phyloP scores from a whole-genome alignment of 2,329 filamentous ascomycete genomes.

The Fusarium compactum region DNA sequence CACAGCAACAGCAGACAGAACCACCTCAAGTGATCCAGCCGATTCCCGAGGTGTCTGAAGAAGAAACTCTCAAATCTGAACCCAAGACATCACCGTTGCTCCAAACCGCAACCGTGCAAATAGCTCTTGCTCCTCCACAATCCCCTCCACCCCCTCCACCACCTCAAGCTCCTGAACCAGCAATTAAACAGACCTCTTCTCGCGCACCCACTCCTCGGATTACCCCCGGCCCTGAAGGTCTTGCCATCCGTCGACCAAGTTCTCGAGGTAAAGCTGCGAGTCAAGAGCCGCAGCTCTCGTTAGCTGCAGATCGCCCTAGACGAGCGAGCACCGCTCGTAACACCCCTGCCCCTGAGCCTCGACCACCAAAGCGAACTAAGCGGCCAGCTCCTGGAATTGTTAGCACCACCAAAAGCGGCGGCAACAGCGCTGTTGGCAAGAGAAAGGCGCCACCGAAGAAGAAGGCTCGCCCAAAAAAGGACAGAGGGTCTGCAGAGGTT shows the following conservation, averaged over 20 bases:
- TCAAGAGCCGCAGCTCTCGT: slow-evolving; percentile 62
- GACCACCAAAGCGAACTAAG: slow-evolving; percentile 70
- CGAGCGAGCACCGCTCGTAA: slow-evolving; percentile 69
- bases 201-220: slow-evolving; percentile 53
- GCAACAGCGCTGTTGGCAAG: slow-evolving; percentile 76
- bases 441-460: slow-evolving; percentile 77
- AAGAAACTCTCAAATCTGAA: slow-evolving; percentile 42
- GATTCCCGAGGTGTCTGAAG: slow-evolving; percentile 20
- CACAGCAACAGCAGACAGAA: slow-evolving; percentile 41
- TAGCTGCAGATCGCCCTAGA: slow-evolving; percentile 66
- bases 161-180: slow-evolving; percentile 37
- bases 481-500: slow-evolving; percentile 58
- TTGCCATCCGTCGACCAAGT: slow-evolving; percentile 58
- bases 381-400: slow-evolving; percentile 79
- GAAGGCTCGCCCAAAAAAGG: slow-evolving; percentile 67
- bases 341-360: slow-evolving; percentile 66
- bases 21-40: slow-evolving; percentile 6
- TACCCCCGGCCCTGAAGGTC: slow-evolving; percentile 52
- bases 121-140: slow-evolving; percentile 11
- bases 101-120: slow-evolving; percentile 40
- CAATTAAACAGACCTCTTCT: slow-evolving; percentile 49
- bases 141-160: slow-evolving; percentile 26
- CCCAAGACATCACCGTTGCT: slow-evolving; percentile 23
- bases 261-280: slow-evolving; percentile 67
- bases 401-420: slow-evolving; percentile 70